Base-by-base conservation (phyloP, 75 land plant species). In the Pinus albicaulis region DNA sequence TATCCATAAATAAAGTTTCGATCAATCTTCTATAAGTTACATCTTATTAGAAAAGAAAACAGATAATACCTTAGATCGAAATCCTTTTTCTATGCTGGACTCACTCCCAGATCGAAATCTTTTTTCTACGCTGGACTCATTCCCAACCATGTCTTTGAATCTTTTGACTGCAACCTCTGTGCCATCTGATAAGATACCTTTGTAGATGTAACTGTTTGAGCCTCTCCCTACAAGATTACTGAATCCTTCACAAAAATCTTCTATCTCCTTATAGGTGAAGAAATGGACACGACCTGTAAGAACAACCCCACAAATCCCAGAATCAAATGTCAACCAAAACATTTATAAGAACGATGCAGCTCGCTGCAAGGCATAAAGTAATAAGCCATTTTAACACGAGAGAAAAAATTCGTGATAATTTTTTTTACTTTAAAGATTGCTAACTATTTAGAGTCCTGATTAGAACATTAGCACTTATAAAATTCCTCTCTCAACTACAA, bases 91-190 rank as follows among this genome's bases (percentile, higher is more conserved):
- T 36, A 77, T 34, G 16, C 78, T 73, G 3, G 80, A 66, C 23
- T 55, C 26, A 16, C 11, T 26, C 3, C 56, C 73, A 68, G 20
- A 68, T 22, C 34, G 73, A 73, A 81, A 71, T 55, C 71, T 78
- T 38, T 61, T 74, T 55, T 81, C 82, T 36, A 77, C 22, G 16
- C 78, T 73, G 15, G 80, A 66, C 36, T 55, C 26, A 16, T 24
- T 26, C 7, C 56, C 73, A 66, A 79, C 55, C 58, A 28, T 28
- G 24, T 82, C 53, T 58, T 73, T 82, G 38, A 73, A 19, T 34
- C 74, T 72, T 58, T 82, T 82, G 15, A 82, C 71, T 44, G 83
- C 83, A 57, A 82, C 76, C 72, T 82, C 83, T 15, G 82, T 82
- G 15, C 83, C 83, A 78, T 82, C 83, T 36, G 68, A 55, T 24